A percentile compares a stretch with the other conserved stretches of the same genome.
Conservation (phyloP, 148 eudicot species). For the Camellia granthamiana region DNA sequence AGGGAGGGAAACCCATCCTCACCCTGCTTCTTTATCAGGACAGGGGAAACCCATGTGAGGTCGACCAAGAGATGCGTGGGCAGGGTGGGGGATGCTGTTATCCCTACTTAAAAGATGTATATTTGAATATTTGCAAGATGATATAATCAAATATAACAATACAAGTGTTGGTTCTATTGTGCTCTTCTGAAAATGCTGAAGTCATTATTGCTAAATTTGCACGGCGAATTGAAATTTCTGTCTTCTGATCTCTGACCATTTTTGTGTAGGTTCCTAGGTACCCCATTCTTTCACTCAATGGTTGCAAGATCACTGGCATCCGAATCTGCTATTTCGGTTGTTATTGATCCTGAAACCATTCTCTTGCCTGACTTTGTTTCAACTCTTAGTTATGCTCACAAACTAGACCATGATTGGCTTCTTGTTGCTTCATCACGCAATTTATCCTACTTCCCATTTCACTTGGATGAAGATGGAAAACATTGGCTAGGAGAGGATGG, state of each 20-base stretch:
- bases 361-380: slow-evolving; percentile 67
- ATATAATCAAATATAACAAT: not conserved
- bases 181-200: not conserved
- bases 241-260: slow-evolving; percentile 6
- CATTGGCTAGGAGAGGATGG: slow-evolving; percentile 62
- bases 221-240: not conserved
- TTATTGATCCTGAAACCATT: slow-evolving; percentile 74
- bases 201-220: not conserved
- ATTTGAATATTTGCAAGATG: not conserved
- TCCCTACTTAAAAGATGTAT: not conserved
- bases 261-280: slow-evolving; percentile 56
- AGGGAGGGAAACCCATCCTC: too few relatives aligned
- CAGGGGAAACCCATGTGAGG: too few relatives aligned
- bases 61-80: too few relatives aligned
- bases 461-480: slow-evolving; percentile 52
- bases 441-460: slow-evolving; percentile 54
- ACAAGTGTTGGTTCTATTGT: not conserved
- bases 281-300: slow-evolving; percentile 93
- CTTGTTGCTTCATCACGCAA: slow-evolving; percentile 57
- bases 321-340: slow-evolving; percentile 60
- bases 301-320: slow-evolving; percentile 81
- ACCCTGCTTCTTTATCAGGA: too few relatives aligned
- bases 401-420: slow-evolving; percentile 91
- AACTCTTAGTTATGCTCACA: slow-evolving; percentile 53
- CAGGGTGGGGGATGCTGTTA: too few relatives aligned